phyloP scores from a whole-genome alignment of 805 yeast genomes.

The Saturnispora sekii region DNA sequence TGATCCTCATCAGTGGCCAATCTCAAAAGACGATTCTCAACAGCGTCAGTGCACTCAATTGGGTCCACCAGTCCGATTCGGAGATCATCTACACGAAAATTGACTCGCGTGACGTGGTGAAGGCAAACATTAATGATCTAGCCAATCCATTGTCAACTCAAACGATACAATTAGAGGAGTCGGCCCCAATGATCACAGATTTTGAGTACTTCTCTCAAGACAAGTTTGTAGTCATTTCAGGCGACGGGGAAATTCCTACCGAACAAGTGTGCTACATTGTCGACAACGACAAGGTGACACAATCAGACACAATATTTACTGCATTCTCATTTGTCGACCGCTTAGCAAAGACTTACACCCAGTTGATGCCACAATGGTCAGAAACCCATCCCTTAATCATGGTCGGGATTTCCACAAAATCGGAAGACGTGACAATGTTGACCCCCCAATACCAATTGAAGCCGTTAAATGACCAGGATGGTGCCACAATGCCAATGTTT shows the following conservation, averaged over 20 bases:
- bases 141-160: conserved; percentile 7
- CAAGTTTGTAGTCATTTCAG: not conserved
- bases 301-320: conserved; percentile 6
- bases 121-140: conserved; percentile 2
- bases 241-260: conserved; percentile 4
- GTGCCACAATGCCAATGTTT: conserved; percentile 67
- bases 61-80: conserved; percentile 8
- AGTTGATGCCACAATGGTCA: conserved; percentile 34
- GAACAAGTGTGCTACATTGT: conserved; percentile 1
- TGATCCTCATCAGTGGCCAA: conserved; percentile 5
- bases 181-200: conserved; percentile 2
- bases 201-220: conserved; percentile 4
- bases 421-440: conserved; percentile 51
- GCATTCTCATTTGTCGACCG: conserved; percentile 5
- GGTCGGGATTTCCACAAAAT: conserved; percentile 50
- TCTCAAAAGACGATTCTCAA: not conserved
- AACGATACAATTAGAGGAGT: conserved; percentile 14
- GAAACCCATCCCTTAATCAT: conserved; percentile 24
- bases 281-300: not conserved
- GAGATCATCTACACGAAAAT: conserved; percentile 1
- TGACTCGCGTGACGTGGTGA: not conserved
- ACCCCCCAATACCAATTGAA: conserved; percentile 30
- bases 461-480: conserved; percentile 56
- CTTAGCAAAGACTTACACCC: conserved; percentile 34
- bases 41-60: conserved; percentile 9